phyloP scores from a whole-genome alignment of 1,284 basidiomycete genomes.

The Pisolithus thermaeus region DNA sequence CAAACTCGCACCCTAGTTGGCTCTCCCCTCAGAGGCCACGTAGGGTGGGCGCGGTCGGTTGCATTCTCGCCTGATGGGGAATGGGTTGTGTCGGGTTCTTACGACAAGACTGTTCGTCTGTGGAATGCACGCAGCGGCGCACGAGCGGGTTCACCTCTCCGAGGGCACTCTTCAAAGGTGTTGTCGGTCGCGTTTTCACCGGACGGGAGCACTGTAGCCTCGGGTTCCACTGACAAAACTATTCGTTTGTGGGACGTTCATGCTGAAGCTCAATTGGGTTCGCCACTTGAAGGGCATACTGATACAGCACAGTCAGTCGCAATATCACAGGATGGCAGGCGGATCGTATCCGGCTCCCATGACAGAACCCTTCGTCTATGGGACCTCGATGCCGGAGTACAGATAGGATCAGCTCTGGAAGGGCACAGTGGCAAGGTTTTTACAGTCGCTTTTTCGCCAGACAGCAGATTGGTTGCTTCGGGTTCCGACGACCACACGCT shows the following conservation, averaged over 20 bases:
- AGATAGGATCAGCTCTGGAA: not conserved
- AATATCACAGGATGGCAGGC: not conserved
- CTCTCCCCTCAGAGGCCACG: not conserved
- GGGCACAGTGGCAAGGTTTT: not conserved
- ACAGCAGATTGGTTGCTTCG: not conserved
- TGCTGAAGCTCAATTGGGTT: not conserved
- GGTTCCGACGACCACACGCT: not conserved
- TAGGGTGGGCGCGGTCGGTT: slow-evolving; percentile 41
- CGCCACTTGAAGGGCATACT: not conserved
- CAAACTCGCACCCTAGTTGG: not conserved
- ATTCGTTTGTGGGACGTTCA: not conserved
- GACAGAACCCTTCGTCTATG: not conserved
- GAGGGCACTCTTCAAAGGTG: slow-evolving; percentile 8
- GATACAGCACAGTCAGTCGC: not conserved
- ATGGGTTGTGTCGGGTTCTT: slow-evolving; percentile 52
- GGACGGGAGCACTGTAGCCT: not conserved
- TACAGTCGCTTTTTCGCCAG: not conserved
- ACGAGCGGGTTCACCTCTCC: not conserved
- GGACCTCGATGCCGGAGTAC: not conserved
- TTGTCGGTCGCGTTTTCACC: not conserved
- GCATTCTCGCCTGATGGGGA: slow-evolving; percentile 54
- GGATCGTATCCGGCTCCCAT: not conserved
- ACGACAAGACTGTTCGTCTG: slow-evolving; percentile 58
- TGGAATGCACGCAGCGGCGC: slow-evolving; percentile 43
- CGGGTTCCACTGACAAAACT: not conserved